A percentile compares a stretch with the other conserved stretches of the same genome.
These are phyloP conservation scores for Tuber aestivum DNA, from an alignment of 495 filamentous ascomycete genomes.

Conservation along the genomic window DNA sequence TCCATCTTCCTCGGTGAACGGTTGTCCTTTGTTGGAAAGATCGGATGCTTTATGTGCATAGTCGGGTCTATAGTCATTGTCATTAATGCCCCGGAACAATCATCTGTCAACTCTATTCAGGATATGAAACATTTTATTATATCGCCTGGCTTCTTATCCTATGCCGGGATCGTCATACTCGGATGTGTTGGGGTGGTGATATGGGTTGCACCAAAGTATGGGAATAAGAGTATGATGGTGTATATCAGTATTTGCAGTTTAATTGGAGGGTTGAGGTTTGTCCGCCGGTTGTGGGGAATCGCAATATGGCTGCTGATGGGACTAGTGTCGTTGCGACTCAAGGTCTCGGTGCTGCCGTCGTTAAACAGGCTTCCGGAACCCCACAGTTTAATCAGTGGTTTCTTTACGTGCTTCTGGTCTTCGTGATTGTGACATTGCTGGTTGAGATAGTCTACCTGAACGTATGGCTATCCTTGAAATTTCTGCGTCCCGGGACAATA, in stretches of 20 bases:
- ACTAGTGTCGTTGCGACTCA: slow-evolving; percentile 81
- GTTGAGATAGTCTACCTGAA: slow-evolving; percentile 95
- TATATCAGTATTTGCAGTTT: slow-evolving; percentile 94
- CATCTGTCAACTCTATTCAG: slow-evolving; percentile 80
- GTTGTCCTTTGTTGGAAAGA: slow-evolving; percentile 89
- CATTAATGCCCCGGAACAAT: slow-evolving; percentile 82
- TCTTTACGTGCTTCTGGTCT: slow-evolving; percentile 82
- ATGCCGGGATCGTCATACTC: slow-evolving; percentile 76
- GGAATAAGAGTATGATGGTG: slow-evolving; percentile 94
- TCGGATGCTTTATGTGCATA: slow-evolving; percentile 92
- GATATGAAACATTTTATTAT: slow-evolving; percentile 88
- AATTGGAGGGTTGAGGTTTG: slow-evolving; percentile 70
- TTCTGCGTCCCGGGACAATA: slow-evolving; percentile 10
- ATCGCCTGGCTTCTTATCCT: slow-evolving; percentile 76
- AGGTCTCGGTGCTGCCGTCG: slow-evolving; percentile 83
- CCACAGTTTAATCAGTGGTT: slow-evolving; percentile 97
- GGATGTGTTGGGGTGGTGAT: slow-evolving; percentile 65
- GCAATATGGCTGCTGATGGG: slow-evolving; percentile 8
- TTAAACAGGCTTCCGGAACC: slow-evolving; percentile 70
- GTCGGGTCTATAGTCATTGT: slow-evolving; percentile 89
- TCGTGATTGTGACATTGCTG: slow-evolving; percentile 77
- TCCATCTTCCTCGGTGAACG: slow-evolving; percentile 96
- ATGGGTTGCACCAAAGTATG: slow-evolving; percentile 83
- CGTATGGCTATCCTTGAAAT: slow-evolving; percentile 53
- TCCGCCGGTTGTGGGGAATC: background rate